Evolutionary conservation across 176 grass and related monocot genomes (phyloP).

Genomic region (Triticum urartu): DNA sequence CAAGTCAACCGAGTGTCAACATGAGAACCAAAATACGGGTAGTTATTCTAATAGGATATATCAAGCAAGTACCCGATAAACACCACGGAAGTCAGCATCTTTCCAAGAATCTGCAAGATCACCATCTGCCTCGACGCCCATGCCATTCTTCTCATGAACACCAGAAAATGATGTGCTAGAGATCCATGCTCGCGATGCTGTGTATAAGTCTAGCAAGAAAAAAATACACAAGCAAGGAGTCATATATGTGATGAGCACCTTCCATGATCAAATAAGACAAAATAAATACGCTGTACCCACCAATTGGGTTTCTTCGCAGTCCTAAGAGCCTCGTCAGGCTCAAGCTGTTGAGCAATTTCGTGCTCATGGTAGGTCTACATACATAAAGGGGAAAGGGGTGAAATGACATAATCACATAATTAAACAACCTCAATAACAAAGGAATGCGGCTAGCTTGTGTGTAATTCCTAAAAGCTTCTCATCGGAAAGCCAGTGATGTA

Average conservation of each 20-base stretch:
- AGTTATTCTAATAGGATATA: background rate
- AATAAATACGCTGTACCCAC: constrained; percentile 25
- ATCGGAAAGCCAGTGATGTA: background rate
- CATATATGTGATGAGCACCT: background rate
- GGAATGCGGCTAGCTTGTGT: background rate
- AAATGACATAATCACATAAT: constrained; percentile 12
- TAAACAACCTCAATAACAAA: background rate
- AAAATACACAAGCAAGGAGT: background rate
- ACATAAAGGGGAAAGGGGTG: constrained; percentile 5
- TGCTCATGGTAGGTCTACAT: constrained; percentile 44
- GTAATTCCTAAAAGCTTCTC: background rate
- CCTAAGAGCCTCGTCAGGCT: constrained; percentile 26
- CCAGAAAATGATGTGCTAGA: constrained; percentile 50
- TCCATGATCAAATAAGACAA: background rate
- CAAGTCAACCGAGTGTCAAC: constrained; percentile 3
- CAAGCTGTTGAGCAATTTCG: constrained; percentile 43
- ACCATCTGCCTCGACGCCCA: constrained; percentile 15
- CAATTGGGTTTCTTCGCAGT: constrained; percentile 34
- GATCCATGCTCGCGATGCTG: constrained; percentile 40
- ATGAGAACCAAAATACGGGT: background rate
- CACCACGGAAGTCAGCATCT: constrained; percentile 51
- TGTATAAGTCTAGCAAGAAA: constrained; percentile 36
- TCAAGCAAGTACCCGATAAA: constrained; percentile 55
- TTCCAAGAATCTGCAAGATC: constrained; percentile 26
- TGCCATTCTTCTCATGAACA: constrained; percentile 27